These are phyloP conservation scores for Auricularia cornea DNA, from an alignment of 768 basidiomycete genomes.

Conservation along the genomic window DNA sequence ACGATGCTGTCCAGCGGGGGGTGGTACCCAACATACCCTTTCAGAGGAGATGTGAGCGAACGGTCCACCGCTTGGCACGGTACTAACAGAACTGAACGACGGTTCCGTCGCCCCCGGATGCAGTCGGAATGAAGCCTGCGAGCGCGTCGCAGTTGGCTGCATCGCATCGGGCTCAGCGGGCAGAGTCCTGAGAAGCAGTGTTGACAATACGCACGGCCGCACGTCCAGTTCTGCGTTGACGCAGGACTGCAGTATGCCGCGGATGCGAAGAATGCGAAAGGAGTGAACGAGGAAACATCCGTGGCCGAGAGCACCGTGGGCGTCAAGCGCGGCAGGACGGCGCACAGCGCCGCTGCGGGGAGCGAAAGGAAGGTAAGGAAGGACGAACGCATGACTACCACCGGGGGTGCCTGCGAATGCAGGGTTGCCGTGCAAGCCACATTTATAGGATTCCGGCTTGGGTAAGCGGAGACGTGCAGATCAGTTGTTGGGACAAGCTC, in stretches of 20 bases:
- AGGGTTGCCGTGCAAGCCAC: too few species aligned
- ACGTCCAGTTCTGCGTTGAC: slow-evolving; percentile 26
- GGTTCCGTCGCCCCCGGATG: slow-evolving; percentile 22
- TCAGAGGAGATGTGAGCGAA: background rate
- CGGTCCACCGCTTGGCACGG: background rate
- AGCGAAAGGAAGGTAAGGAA: background rate
- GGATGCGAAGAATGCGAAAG: slow-evolving; percentile 3
- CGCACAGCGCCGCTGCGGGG: background rate
- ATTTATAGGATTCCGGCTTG: too few species aligned
- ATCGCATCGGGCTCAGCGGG: background rate
- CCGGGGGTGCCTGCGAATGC: too few species aligned
- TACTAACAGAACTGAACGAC: background rate
- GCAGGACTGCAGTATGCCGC: slow-evolving; percentile 28
- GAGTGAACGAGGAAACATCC: background rate
- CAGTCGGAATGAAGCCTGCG: slow-evolving; percentile 18
- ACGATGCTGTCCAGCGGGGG: slow-evolving; percentile 25
- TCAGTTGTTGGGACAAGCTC: too few species aligned
- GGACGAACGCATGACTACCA: background rate
- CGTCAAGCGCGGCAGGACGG: background rate
- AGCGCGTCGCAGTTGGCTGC: slow-evolving; percentile 22
- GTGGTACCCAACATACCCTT: slow-evolving; percentile 31
- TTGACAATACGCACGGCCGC: slow-evolving; percentile 14
- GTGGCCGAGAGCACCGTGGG: background rate
- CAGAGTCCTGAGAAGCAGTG: background rate
- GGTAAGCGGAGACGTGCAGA: too few species aligned